These are phyloP conservation scores for Pholiota microspora DNA, from an alignment of 768 basidiomycete species.

Conservation along the genomic window DNA sequence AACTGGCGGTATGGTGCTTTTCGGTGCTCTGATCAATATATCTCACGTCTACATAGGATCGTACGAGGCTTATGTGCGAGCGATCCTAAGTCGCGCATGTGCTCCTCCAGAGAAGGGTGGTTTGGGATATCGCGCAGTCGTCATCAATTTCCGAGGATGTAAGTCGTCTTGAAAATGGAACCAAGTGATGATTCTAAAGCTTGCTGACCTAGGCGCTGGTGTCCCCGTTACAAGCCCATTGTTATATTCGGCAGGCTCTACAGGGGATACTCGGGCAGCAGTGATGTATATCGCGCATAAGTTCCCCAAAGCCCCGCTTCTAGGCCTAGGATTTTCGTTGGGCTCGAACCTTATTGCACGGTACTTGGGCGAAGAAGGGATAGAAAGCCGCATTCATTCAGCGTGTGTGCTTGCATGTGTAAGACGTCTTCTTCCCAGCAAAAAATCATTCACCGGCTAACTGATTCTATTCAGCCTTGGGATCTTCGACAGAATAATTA, in stretches of 20 bases:
- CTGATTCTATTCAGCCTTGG: conserved; percentile 47
- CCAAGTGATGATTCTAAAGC: conserved; percentile 15
- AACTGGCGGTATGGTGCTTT: conserved; percentile 39
- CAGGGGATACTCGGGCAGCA: conserved; percentile 84
- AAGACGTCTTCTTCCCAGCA: conserved; percentile 26
- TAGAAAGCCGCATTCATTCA: conserved; percentile 55
- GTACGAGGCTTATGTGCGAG: conserved; percentile 87
- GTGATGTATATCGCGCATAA: conserved; percentile 67
- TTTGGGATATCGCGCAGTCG: conserved; percentile 85
- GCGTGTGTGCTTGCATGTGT: conserved; percentile 77
- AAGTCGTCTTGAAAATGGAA: conserved; percentile 26
- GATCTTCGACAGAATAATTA: conserved; percentile 47
- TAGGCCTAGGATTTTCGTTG: conserved; percentile 93
- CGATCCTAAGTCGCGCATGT: conserved; percentile 74
- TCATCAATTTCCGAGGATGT: conserved; percentile 94
- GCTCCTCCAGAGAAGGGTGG: conserved; percentile 72
- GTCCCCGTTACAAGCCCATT: conserved; percentile 80
- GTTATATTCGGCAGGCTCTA: conserved; percentile 86
- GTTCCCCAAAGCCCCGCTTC: conserved; percentile 78
- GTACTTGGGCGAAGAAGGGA: conserved; percentile 85
- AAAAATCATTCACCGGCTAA: not conserved
- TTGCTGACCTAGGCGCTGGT: conserved; percentile 62
- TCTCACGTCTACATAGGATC: conserved; percentile 52
- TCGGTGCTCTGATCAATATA: conserved; percentile 4
- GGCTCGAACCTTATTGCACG: conserved; percentile 90